Evolutionary conservation across 495 filamentous ascomycete genomes (phyloP), one percentile per base, ranked within the genome.

Genomic region (Xylaria castorea): DNA sequence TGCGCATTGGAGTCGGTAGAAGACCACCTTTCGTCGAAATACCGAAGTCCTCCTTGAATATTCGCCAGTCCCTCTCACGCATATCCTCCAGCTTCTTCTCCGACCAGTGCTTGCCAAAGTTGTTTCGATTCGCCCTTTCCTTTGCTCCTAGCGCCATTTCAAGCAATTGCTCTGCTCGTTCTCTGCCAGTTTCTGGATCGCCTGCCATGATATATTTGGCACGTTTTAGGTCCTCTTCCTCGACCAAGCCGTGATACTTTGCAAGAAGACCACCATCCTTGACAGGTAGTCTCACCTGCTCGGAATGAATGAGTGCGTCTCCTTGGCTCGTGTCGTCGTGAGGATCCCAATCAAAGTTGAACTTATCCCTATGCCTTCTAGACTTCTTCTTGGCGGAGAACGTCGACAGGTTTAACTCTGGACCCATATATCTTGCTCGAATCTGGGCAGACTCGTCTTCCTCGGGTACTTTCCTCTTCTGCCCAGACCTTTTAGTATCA

Each of bases 41-140:
- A 76, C 97, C 97, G 85, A 97, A 98, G 79, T 99, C 96, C 83
- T 98, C 97, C 84, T 98, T 98, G 88, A 99, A 97, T 75, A 99
- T 98, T 78, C 96, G 92, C 97, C 97, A 99, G 80, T 99, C 96
- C 77, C 96, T 87, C 85, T 98, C 95, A 74, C 94, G 93, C 96
- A 99, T 99, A 76, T 96, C 92, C 20, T 96, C 93, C 76, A 99
- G 81, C 71, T 87, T 91, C 89, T 99, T 99, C 82, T 98, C 94
- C 60, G 93, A 97, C 97, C 97, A 99, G 81, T 99, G 97, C 83
- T 96, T 96, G 8, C 91, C 89, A 60, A 92, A 86, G 14, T 78
- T 83, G 71, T 94, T 93, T 75, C 97, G 94, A 74, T 90, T 90
- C 64, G 91, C 83, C 62, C 92, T 87, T 83, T 98, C 92, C 74